Evolutionary conservation across 139 green algal species (phyloP), one percentile per base, ranked within the genome.

Genomic region (Raphidocelis subcapitata): DNA sequence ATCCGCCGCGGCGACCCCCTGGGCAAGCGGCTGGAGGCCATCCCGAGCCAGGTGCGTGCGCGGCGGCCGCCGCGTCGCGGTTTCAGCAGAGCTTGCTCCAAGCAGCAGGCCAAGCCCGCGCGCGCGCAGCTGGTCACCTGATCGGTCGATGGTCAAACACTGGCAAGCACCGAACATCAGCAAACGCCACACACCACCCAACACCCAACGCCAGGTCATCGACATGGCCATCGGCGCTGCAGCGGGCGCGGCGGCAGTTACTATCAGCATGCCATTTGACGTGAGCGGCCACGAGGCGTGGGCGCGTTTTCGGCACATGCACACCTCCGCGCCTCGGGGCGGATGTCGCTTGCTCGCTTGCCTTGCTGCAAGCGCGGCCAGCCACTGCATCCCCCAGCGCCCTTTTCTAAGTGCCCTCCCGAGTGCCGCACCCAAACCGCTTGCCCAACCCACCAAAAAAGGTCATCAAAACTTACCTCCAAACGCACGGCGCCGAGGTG

Each of bases 401-500:
- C n/a, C n/a, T n/a, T n/a, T n/a, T n/a, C n/a, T n/a, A n/a, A n/a
- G n/a, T n/a, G n/a, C n/a, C n/a, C n/a, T n/a, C n/a, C n/a, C n/a
- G n/a, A n/a, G n/a, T n/a, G n/a, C n/a, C n/a, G n/a, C n/a, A n/a
- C n/a, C n/a, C n/a, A 49, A 49, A 49, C 41, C 41, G 8, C 41
- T 49, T 49, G 41, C 41, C 41, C 41, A 20, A 8, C 8, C 41
- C 41, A 20, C 41, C 8, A 20, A 12, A 8, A 8, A 49, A 49
- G 41, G 41, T 86, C 12, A 78, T 92, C 36, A 91, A 89, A 63
- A 91, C 84, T 0, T 74, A 80, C 61, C 83, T 90, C 61, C 82
- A 90, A 66, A 85, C 79, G 5, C 79, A 85, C 55, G 70, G 70
- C 21, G 69, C 74, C 2, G 65, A 77, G 29, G 54, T 77, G 23